These are phyloP conservation scores for Phaseolus coccineus DNA, from an alignment of 331 rosid species.

Conservation along the genomic window DNA sequence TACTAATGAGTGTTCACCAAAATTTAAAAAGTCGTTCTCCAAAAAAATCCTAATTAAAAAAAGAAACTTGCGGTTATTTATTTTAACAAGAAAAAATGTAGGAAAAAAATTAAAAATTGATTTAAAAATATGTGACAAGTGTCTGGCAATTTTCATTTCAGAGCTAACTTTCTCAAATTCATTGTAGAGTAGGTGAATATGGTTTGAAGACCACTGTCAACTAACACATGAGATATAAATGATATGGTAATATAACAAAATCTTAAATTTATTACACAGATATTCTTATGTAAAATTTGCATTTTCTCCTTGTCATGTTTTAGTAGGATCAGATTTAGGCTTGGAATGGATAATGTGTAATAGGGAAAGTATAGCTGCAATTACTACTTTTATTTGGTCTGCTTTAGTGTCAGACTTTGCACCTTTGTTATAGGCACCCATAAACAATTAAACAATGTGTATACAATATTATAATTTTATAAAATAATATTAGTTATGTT, in stretches of 20 bases:
- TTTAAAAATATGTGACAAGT: too few relatives aligned
- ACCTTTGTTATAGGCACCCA: not conserved
- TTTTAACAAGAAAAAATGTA: too few relatives aligned
- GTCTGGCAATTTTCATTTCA: too few relatives aligned
- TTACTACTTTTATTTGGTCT: not conserved
- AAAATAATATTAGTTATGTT: not conserved
- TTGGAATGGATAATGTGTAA: not conserved
- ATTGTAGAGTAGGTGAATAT: not conserved
- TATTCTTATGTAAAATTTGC: not conserved
- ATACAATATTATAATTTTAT: too few relatives aligned
- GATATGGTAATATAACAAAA: not conserved
- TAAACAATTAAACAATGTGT: not conserved
- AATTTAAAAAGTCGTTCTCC: too few relatives aligned
- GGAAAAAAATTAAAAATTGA: too few relatives aligned
- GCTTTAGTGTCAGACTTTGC: not conserved
- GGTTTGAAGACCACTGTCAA: not conserved
- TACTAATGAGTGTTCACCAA: too few relatives aligned
- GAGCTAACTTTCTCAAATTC: not conserved
- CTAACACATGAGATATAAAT: not conserved
- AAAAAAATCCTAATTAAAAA: too few relatives aligned
- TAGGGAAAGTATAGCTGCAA: not conserved
- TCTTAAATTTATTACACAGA: not conserved
- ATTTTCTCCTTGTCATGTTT: not conserved
- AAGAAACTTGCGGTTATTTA: too few relatives aligned
- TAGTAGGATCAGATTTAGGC: not conserved